Evolutionary conservation across 116 monocot genomes (phyloP).

Genomic region (Zostera marina): DNA sequence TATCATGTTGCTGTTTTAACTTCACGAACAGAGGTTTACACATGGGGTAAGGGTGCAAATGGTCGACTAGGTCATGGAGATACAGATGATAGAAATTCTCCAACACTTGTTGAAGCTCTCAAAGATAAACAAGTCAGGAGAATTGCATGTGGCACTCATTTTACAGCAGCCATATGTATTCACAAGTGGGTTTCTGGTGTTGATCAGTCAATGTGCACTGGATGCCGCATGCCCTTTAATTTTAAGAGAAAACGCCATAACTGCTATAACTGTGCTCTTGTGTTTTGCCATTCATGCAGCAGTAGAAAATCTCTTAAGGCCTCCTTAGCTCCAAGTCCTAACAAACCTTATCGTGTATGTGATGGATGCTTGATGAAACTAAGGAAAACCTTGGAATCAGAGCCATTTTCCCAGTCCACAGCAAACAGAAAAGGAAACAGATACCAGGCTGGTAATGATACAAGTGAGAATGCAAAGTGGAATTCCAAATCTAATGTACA

Average conservation of each 20-base stretch:
- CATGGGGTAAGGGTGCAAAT: slow-evolving; percentile 97
- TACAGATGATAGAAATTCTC: slow-evolving; percentile 54
- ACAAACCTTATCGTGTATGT: slow-evolving; percentile 90
- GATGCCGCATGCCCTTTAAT: slow-evolving; percentile 81
- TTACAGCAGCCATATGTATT: slow-evolving; percentile 88
- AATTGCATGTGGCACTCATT: slow-evolving; percentile 81
- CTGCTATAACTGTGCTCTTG: slow-evolving; percentile 95
- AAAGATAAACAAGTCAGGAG: slow-evolving; percentile 87
- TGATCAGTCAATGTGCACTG: slow-evolving; percentile 93
- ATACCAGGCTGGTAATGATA: slow-evolving; percentile 34
- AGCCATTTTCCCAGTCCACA: slow-evolving; percentile 37
- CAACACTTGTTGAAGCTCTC: slow-evolving; percentile 80
- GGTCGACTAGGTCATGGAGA: slow-evolving; percentile 93
- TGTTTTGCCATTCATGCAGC: slow-evolving; percentile 93
- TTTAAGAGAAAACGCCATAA: slow-evolving; percentile 96
- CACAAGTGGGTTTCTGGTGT: slow-evolving; percentile 95
- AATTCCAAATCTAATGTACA: slow-evolving; percentile 45
- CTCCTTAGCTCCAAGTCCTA: slow-evolving; percentile 84
- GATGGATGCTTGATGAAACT: slow-evolving; percentile 74
- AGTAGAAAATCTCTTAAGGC: slow-evolving; percentile 90
- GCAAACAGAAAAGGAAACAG: slow-evolving; percentile 34
- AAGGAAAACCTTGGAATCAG: slow-evolving; percentile 45
- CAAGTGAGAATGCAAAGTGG: slow-evolving; percentile 53
- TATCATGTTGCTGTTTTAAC: slow-evolving; percentile 94
- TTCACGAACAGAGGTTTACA: slow-evolving; percentile 90